A percentile compares a stretch with the other conserved stretches of the same genome.
These are phyloP conservation scores for Tolypocladium amazonense DNA, from an alignment of 2,329 filamentous ascomycete species.

Conservation along the genomic window DNA sequence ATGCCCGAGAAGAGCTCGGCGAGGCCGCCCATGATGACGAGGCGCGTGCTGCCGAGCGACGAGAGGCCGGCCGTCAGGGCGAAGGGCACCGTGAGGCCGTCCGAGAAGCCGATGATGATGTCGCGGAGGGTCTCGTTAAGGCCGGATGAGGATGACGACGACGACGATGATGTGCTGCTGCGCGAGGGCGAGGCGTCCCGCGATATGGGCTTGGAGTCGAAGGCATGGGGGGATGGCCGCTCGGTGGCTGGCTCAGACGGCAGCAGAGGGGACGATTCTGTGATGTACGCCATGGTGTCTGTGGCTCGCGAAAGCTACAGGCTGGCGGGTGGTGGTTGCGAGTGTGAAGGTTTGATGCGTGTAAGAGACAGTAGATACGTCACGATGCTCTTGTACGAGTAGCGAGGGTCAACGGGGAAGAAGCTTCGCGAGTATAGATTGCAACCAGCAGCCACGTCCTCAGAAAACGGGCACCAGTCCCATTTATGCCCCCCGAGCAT, in stretches of 20 bases:
- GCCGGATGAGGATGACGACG: slow-evolving; percentile 11
- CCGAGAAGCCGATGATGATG: slow-evolving; percentile 65
- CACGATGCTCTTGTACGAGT: background rate
- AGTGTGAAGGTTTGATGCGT: too few relatives aligned
- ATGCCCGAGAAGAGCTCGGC: slow-evolving; percentile 67
- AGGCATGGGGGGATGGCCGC: slow-evolving; percentile 7
- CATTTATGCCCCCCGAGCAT: background rate
- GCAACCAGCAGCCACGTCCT: background rate
- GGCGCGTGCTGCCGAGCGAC: slow-evolving; percentile 50
- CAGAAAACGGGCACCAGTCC: background rate
- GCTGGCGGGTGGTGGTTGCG: background rate
- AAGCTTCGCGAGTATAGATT: background rate
- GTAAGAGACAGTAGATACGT: too few relatives aligned
- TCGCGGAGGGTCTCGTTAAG: slow-evolving; percentile 43
- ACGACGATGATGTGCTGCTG: slow-evolving; percentile 5
- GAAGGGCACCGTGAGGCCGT: slow-evolving; percentile 72
- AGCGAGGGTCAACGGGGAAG: background rate
- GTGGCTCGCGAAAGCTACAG: background rate
- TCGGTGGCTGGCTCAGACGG: slow-evolving; percentile 19
- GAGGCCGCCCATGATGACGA: slow-evolving; percentile 61
- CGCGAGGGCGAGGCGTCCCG: slow-evolving; percentile 11
- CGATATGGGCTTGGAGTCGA: slow-evolving; percentile 13
- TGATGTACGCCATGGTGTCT: slow-evolving; percentile 13
- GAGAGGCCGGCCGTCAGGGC: slow-evolving; percentile 66
- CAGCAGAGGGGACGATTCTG: slow-evolving; percentile 22